Evolutionary conservation across 345 rosid genomes (phyloP), one percentile per base, ranked within the genome.

Genomic region (Rhodamnia argentea): DNA sequence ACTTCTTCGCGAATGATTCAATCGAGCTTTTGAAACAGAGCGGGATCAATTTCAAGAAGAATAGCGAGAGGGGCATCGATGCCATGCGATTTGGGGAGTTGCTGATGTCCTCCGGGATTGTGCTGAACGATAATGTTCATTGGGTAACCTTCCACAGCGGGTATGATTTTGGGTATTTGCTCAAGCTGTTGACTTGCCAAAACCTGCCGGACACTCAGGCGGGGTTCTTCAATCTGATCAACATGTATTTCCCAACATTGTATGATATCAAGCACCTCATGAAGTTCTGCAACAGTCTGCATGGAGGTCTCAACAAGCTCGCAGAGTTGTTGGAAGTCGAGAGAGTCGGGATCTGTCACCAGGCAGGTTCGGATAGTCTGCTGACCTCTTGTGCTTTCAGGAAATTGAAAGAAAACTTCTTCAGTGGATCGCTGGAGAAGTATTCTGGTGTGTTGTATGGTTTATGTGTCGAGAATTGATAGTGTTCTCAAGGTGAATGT

Each of bases 81-180:
- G 92, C 95, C 1, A 40, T 57, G 89, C 89, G 88, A 84, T 95
- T 96, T 23, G 96, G 96, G 12, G 99, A 96, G 93, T 90, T 95
- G 16, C 56, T 96, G 54, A 95, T 96, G 96, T 94, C 98, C 0
- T 96, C 99, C 0, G 99, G 98, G 85, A 90, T 96, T 29, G 99
- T 96, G 84, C 85, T 96, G 91, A 95, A 94, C 85, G 96, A 94
- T 76, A 91, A 56, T 78, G 94, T 96, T 40, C 93, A 92, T 40
- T 96, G 99, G 99, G 96, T 96, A 58, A 96, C 99, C 8, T 96
- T 96, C 64, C 99, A 96, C 87, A 94, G 99, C n/a, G 99, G 98
- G 3, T 94, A 96, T 86, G 99, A 96, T 89, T 95, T 96, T 20
- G 98, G 98, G 2, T 94, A 96, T 91, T 87, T 95, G 93, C 91